phyloP scores from a whole-genome alignment of 2,329 filamentous ascomycete species.

The Ciborinia camelliae region DNA sequence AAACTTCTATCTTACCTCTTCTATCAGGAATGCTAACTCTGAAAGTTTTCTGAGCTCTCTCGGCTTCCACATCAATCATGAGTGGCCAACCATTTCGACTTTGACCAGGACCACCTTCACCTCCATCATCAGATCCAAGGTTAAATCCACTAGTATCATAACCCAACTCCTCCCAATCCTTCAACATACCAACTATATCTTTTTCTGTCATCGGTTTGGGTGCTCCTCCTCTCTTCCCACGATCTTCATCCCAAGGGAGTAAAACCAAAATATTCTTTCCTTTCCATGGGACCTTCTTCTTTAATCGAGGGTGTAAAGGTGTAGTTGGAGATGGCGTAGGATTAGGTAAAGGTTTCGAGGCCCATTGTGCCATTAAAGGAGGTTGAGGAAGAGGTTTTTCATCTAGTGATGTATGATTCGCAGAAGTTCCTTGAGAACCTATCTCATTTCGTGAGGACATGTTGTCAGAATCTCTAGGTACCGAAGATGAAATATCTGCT shows the following conservation, averaged over 20 bases:
- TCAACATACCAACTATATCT: slow-evolving; percentile 60
- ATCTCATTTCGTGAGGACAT: slow-evolving; percentile 31
- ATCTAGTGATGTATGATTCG: slow-evolving; percentile 28
- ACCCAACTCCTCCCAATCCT: slow-evolving; percentile 64
- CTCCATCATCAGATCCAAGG: slow-evolving; percentile 45
- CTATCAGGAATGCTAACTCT: slow-evolving; percentile 62
- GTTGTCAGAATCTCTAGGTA: slow-evolving; percentile 12
- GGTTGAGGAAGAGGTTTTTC: slow-evolving; percentile 43
- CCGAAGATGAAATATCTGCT: slow-evolving; percentile 32
- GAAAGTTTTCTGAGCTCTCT: slow-evolving; percentile 52
- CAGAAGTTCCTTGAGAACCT: slow-evolving; percentile 25
- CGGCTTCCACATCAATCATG: slow-evolving; percentile 53
- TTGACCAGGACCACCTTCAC: slow-evolving; percentile 43
- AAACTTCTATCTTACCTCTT: slow-evolving; percentile 30
- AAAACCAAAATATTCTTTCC: slow-evolving; percentile 71
- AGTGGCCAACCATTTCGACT: slow-evolving; percentile 68
- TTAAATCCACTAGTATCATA: slow-evolving; percentile 69
- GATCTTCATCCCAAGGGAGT: slow-evolving; percentile 64
- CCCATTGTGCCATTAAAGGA: slow-evolving; percentile 28
- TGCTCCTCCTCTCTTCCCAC: slow-evolving; percentile 54
- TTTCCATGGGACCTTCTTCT: slow-evolving; percentile 72
- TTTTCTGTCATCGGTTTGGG: slow-evolving; percentile 53
- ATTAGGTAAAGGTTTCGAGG: slow-evolving; percentile 21
- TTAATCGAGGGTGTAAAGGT: slow-evolving; percentile 52
- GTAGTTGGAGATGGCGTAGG: slow-evolving; percentile 35